A percentile compares a stretch with the other conserved stretches of the same genome.
These are phyloP conservation scores for Vaccinium myrtillus DNA, from an alignment of 148 eudicot genomes.

Conservation along the genomic window DNA sequence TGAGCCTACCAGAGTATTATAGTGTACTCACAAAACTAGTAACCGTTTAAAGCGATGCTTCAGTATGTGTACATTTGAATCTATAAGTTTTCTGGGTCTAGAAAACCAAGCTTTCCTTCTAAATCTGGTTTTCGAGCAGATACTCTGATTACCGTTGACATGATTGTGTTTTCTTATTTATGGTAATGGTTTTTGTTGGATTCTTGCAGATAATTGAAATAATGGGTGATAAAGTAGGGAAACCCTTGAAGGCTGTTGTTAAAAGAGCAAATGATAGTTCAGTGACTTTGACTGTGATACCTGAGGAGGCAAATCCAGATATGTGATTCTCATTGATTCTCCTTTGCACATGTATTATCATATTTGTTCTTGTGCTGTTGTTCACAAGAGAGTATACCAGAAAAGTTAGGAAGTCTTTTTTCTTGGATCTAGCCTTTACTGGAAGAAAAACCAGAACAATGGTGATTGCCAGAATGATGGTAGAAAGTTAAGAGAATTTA, in stretches of 20 bases:
- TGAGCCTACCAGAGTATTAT: background rate
- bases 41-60: background rate
- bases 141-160: background rate
- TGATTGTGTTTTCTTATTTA: background rate
- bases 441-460: background rate
- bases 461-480: background rate
- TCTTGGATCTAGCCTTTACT: background rate
- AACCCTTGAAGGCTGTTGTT: constrained; percentile 68
- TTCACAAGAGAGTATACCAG: background rate
- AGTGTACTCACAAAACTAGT: background rate
- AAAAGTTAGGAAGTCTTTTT: background rate
- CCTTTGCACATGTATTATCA: background rate
- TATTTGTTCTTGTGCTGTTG: no score
- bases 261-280: constrained; percentile 55
- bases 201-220: constrained; percentile 60
- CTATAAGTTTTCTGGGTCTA: background rate
- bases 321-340: constrained; percentile 34
- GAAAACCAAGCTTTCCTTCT: background rate
- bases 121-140: background rate
- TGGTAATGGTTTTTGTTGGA: background rate
- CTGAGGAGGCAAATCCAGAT: constrained; percentile 92
- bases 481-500: background rate
- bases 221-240: constrained; percentile 84
- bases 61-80: background rate
- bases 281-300: constrained; percentile 55